Base-by-base conservation (phyloP, 768 basidiomycete species). In the Tulasnella sp. region DNA sequence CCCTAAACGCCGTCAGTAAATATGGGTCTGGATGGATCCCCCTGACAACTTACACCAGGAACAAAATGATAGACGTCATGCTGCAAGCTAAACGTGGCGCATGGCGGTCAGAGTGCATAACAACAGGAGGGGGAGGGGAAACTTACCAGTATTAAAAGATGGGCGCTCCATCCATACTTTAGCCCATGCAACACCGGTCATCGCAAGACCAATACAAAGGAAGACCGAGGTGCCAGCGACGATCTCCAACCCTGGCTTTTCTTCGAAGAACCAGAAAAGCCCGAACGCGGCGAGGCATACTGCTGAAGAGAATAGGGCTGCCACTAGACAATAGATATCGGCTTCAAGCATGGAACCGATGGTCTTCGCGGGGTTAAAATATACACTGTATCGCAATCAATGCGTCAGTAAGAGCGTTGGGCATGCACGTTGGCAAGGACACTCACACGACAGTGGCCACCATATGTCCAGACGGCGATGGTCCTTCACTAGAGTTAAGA, bases 301-400 rank as follows among this genome's bases (percentile, higher is more conserved):
- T 79, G 92, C 85, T 0, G 92, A 88, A 4, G 96, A 89, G 81
- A 93, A 93, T 0, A 92, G 73, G 62, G 94, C 86, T 1, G 92
- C 91, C 82, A 91, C 86, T 44, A 93, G 82, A 83, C 94, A 98
- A 84, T 89, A 96, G 8, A 93, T 86, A 82, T 95, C 92, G 14
- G 97, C 95, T 84, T 98, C 95, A 58, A 97, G 85, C 96, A 99
- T 99, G 0, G 89, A 93, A 6, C 97, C 98, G 6, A 93, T 87
- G 0, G 95, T 96, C 83, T 97, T 96, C 16, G 96, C 96, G 5
- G 97, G 97, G 82, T 97, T 95, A 85, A 91, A 98, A 85, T 98
- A 96, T 0, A 94, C 78, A 7, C 78, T 79, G 38, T 6, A 52
- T n/a, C 5, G 44, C 6, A 8, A 75, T 39, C 19, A 38, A 93